A percentile compares a stretch with the other conserved stretches of the same genome.
Conservation (phyloP, 2,329 filamentous ascomycete species). For the Exophiala phaeomuriformis region DNA sequence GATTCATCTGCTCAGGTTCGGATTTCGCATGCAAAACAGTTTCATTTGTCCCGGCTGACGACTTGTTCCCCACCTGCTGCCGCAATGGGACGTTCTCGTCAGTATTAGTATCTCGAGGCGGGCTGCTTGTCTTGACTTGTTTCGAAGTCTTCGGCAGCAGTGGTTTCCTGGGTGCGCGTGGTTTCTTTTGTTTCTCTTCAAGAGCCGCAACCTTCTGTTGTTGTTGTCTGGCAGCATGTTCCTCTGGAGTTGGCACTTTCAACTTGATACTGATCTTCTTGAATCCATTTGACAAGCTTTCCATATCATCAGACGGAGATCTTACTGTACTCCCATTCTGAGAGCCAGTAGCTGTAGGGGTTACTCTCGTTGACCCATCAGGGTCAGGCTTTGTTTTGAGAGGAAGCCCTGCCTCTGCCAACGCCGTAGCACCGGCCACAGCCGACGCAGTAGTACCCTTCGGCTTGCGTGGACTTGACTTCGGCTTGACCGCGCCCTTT, state of each 20-base stretch:
- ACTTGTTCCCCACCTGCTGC: slow-evolving; percentile 8
- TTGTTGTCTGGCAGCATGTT: slow-evolving; percentile 46
- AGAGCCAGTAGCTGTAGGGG: slow-evolving; percentile 38
- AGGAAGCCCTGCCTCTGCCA: background rate
- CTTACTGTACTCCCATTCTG: too few relatives aligned
- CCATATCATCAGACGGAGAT: slow-evolving; percentile 40
- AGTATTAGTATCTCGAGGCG: slow-evolving; percentile 5
- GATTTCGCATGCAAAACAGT: too few relatives aligned
- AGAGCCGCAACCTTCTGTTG: slow-evolving; percentile 25
- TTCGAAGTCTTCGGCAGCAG: slow-evolving; percentile 25
- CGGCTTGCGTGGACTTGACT: slow-evolving; percentile 33
- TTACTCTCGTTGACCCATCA: slow-evolving; percentile 32
- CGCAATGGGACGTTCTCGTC: slow-evolving; percentile 6
- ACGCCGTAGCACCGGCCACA: background rate
- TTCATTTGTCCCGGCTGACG: too few relatives aligned
- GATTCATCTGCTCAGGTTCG: too few relatives aligned
- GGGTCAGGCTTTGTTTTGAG: background rate
- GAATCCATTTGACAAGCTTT: slow-evolving; percentile 46
- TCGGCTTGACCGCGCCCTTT: slow-evolving; percentile 35
- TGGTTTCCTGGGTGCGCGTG: slow-evolving; percentile 32
- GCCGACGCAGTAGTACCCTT: slow-evolving; percentile 1
- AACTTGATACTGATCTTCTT: slow-evolving; percentile 51
- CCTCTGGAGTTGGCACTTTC: slow-evolving; percentile 51
- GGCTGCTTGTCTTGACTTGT: slow-evolving; percentile 9
- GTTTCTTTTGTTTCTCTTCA: slow-evolving; percentile 37